Evolutionary conservation across 257 asterid genomes (phyloP), one percentile per base, ranked within the genome.

Genomic region (Penstemon eatonii): DNA sequence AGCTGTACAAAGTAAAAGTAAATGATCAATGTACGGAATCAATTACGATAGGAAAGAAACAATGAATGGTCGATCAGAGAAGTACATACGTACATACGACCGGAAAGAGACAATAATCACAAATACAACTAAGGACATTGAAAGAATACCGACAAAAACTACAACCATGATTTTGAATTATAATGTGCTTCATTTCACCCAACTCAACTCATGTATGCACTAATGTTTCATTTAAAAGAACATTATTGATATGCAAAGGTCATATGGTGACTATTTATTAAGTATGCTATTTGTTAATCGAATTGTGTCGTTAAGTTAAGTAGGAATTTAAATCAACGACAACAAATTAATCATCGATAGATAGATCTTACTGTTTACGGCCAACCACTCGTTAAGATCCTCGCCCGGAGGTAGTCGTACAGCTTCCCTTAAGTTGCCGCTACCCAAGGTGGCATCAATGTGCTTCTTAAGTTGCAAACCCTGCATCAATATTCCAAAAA

Each of bases 401-500:
- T 77, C 91, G 12, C 89, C 91, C 0, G 43, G 56, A 33, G 91
- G 91, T 19, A 87, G 82, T 12, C 60, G 76, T 4, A 87, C 95
- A 47, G 95, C 95, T 75, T 87, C 95, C 74, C 81, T 83, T 75
- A 85, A 85, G 76, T 85, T 80, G 7, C 87, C 91, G 42, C 81
- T 78, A 4, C 85, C 84, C 73, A 80, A 76, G 5, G 85, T 79
- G 11, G 85, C 77, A 76, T 85, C 81, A 36, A 81, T 83, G 67
- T 78, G 77, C 72, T 56, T 76, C 69, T 73, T 78, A 9, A 83
- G 89, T 5, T 78, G 76, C 56, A 62, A 53, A 4, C 83, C 82
- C 90, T 84, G 80, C 73, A 73, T 41, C 7, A 18, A 42, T 7
- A 39, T 41, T n/a, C 7, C 61, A 50, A 36, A 54, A 9, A 38